A percentile compares a stretch with the other conserved stretches of the same genome.
These are phyloP conservation scores for Pichia deserticola DNA, from an alignment of 805 yeast species.

Conservation along the genomic window DNA sequence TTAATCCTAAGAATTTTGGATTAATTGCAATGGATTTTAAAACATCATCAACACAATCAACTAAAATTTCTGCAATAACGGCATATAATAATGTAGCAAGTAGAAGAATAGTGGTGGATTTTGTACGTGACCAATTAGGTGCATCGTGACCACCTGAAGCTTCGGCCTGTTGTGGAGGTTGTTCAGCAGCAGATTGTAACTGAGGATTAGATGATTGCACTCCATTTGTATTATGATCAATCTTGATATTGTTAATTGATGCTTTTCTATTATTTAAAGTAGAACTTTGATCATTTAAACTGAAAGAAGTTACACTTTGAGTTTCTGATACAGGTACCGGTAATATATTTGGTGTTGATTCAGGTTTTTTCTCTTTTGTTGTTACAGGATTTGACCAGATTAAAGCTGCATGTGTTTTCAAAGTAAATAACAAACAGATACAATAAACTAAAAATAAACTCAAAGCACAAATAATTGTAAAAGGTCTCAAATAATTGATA, in stretches of 20 bases:
- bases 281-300: slow-evolving; percentile 12
- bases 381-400: slow-evolving; percentile 77
- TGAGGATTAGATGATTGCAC: no score
- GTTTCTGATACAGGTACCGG: slow-evolving; percentile 10
- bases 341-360: slow-evolving; percentile 1
- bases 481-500: slow-evolving; percentile 66
- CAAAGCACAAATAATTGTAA: slow-evolving; percentile 71
- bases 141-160: slow-evolving; percentile 81
- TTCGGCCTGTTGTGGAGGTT: slow-evolving; percentile 14
- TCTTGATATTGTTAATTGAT: slow-evolving; percentile 2
- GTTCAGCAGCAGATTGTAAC: background rate
- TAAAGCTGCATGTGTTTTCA: slow-evolving; percentile 92
- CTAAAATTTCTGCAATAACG: slow-evolving; percentile 87
- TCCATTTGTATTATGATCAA: background rate
- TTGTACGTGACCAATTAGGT: slow-evolving; percentile 90
- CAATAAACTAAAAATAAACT: slow-evolving; percentile 76
- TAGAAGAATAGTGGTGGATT: slow-evolving; percentile 74
- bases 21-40: slow-evolving; percentile 69
- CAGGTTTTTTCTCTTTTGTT: slow-evolving; percentile 27
- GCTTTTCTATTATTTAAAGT: slow-evolving; percentile 2
- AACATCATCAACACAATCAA: slow-evolving; percentile 87
- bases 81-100: slow-evolving; percentile 87
- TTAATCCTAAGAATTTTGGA: slow-evolving; percentile 87
- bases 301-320: slow-evolving; percentile 22
- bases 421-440: slow-evolving; percentile 86